Conservation (phyloP, 208 protist genomes). For the Blechomonas ayalai region DNA sequence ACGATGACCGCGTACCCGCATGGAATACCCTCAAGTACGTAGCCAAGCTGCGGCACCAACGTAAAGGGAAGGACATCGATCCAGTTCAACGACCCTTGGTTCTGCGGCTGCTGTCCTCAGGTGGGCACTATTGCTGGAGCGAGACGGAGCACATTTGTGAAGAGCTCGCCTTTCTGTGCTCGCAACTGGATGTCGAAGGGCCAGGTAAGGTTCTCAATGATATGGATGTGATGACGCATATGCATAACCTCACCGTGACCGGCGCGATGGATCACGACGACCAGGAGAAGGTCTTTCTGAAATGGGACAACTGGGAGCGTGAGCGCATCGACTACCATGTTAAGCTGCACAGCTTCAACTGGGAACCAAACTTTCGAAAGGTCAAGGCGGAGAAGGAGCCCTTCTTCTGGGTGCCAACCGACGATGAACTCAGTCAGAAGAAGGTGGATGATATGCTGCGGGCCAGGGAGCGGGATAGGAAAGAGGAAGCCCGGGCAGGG, state of each 20-base stretch:
- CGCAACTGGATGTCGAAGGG: conserved; percentile 77
- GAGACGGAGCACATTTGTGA: conserved; percentile 79
- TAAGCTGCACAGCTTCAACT: conserved; percentile 82
- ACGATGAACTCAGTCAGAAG: conserved; percentile 75
- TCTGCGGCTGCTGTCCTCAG: conserved; percentile 51
- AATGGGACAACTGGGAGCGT: conserved; percentile 90
- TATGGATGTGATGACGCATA: conserved; percentile 92
- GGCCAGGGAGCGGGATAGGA: conserved; percentile 64
- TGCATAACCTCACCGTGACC: conserved; percentile 81
- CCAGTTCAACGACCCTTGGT: conserved; percentile 67
- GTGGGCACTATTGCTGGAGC: conserved; percentile 84
- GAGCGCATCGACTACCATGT: conserved; percentile 87
- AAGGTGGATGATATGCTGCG: conserved; percentile 82
- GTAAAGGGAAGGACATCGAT: conserved; percentile 55
- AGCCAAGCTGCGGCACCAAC: conserved; percentile 76
- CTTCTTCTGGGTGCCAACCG: conserved; percentile 89
- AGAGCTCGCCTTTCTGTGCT: conserved; percentile 81
- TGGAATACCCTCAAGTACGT: conserved; percentile 90
- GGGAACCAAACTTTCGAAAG: conserved; percentile 85
- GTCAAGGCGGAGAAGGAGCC: conserved; percentile 87
- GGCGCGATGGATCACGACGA: conserved; percentile 89
- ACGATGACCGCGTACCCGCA: conserved; percentile 85
- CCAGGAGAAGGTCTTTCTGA: conserved; percentile 82
- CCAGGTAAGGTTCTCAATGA: conserved; percentile 80
- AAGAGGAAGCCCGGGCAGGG: conserved; percentile 37